Base-by-base conservation (phyloP, 2,329 filamentous ascomycete species). In the Pseudogymnoascus sp. region DNA sequence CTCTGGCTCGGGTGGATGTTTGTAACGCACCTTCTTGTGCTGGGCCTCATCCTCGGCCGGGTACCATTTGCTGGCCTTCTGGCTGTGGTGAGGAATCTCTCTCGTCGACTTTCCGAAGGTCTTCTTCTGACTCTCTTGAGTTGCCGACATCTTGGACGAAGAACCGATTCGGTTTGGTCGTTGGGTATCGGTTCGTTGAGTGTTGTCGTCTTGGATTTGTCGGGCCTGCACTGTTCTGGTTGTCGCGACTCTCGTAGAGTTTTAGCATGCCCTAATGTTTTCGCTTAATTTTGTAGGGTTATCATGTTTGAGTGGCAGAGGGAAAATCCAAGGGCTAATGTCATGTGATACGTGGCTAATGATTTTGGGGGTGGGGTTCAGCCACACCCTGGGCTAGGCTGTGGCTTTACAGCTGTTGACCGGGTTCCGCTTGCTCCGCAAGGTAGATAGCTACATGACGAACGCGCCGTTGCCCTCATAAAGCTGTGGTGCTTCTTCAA, bases 51-150 rank as follows among this genome's bases (percentile, higher is more conserved):
- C 93, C 81, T 96, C 90, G 78, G 91, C 90, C 80, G 92, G 91
- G 84, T 99, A 99, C 91, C 93, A 99, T 85, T 97, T 98, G 86
- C 90, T 88, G 76, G 93, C 93, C 90, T 96, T 96, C 82, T 96
- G 87, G 78, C 85, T 84, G 81, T 84, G 80, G 81, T 90, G 87
- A 80, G 90, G 92, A 80, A 97, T 89, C 81, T 89, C 86, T 84
- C 93, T 89, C 84, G 91, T 90, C 82, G 91, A 91, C 87, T 95
- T 95, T 84, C 92, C 92, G 86, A 96, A 97, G 86, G 90, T 93
- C 91, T 96, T 96, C 77, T 88, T 90, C 64, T 70, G 67, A 67
- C 63, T 67, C 68, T 72, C 68, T 82, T 85, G 83, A 75, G 81
- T 81, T 75, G 75, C 81, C 83, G 88, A 89, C 88, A 91, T 91